Conservation (phyloP, 495 filamentous ascomycete species). For the Aspergillus sparsus region DNA sequence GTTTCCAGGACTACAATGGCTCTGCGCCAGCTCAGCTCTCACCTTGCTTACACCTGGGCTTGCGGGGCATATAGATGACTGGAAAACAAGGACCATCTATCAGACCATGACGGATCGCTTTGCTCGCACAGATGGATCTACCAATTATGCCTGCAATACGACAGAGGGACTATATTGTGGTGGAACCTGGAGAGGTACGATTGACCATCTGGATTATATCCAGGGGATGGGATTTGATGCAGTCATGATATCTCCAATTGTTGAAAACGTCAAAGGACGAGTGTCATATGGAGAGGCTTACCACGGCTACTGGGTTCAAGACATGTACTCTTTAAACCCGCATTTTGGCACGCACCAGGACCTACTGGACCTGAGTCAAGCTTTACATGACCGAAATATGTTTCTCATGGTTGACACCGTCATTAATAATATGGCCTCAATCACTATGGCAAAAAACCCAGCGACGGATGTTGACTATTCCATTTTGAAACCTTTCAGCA, state of each 20-base stretch:
- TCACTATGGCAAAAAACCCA: constrained; percentile 52
- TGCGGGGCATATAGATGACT: constrained; percentile 38
- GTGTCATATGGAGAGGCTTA: constrained; percentile 59
- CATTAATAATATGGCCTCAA: constrained; percentile 69
- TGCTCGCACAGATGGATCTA: constrained; percentile 64
- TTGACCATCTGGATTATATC: constrained; percentile 59
- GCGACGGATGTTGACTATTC: constrained; percentile 60
- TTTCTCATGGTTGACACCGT: constrained; percentile 77
- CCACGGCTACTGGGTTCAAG: constrained; percentile 74
- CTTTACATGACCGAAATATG: constrained; percentile 64
- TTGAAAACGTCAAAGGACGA: constrained; percentile 56
- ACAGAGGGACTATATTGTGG: constrained; percentile 65
- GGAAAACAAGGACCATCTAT: constrained; percentile 68
- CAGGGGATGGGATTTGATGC: constrained; percentile 80
- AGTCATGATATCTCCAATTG: constrained; percentile 79
- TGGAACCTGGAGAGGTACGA: constrained; percentile 72
- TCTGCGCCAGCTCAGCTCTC: constrained; percentile 4
- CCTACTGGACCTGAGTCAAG: constrained; percentile 60
- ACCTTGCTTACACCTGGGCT: constrained; percentile 3
- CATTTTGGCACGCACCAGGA: constrained; percentile 68
- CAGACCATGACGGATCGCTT: constrained; percentile 78
- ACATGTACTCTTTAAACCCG: constrained; percentile 65
- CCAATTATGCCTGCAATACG: constrained; percentile 47
- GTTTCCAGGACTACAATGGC: constrained; percentile 8
- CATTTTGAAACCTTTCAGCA: constrained; percentile 64